These are phyloP conservation scores for Solanum etuberosum DNA, from an alignment of 257 asterid species.

Conservation along the genomic window DNA sequence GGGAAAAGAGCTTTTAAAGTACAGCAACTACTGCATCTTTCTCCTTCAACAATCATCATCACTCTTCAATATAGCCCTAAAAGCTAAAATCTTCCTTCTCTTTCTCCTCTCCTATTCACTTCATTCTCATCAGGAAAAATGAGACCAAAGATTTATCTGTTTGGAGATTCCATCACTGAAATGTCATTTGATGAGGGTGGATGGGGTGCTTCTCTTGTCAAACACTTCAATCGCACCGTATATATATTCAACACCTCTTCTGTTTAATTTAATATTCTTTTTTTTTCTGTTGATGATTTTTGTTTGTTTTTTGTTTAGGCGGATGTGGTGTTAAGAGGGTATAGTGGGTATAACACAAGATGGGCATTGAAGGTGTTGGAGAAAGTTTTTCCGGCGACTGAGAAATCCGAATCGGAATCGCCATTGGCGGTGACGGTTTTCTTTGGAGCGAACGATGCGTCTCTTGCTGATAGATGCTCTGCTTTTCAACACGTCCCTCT, in stretches of 20 bases:
- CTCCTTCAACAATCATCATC: not conserved
- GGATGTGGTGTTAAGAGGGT: conserved; percentile 89
- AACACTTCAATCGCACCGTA: conserved; percentile 66
- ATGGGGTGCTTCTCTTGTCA: conserved; percentile 82
- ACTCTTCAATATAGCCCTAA: not conserved
- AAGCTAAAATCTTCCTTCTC: not conserved
- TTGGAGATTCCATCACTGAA: conserved; percentile 93
- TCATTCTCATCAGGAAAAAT: conserved; percentile 10
- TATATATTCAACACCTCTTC: not conserved
- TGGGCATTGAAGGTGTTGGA: conserved; percentile 63
- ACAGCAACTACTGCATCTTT: not conserved
- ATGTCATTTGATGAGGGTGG: conserved; percentile 55
- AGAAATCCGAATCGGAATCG: conserved; percentile 3
- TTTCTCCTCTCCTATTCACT: not conserved
- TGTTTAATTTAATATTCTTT: not conserved
- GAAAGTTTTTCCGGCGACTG: conserved; percentile 39
- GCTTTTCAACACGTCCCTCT: conserved; percentile 74
- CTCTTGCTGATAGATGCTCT: conserved; percentile 44
- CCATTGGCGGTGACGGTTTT: conserved; percentile 75
- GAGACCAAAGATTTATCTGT: conserved; percentile 77
- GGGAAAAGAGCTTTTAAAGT: not conserved
- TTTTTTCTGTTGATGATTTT: not conserved
- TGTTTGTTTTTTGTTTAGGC: conserved; percentile 28
- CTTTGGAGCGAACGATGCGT: conserved; percentile 93
- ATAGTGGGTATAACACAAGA: conserved; percentile 79